phyloP scores from a whole-genome alignment of 495 filamentous ascomycete genomes.

The Aspergillus carlsbadensis region DNA sequence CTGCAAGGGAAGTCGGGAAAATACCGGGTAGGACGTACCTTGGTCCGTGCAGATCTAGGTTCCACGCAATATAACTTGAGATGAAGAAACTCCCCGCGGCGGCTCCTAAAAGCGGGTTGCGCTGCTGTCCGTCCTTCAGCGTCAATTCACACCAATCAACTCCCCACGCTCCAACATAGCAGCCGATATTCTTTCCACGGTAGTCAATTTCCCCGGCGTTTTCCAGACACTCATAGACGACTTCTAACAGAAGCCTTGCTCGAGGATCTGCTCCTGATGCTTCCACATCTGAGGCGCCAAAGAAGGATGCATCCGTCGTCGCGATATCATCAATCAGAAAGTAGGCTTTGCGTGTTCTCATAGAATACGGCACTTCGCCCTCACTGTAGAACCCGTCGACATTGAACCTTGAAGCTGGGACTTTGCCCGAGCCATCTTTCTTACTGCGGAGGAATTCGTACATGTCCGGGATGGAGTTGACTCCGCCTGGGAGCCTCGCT shows the following conservation, averaged over 20 bases:
- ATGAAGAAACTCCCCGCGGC: background rate
- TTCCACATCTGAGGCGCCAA: background rate
- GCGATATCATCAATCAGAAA: background rate
- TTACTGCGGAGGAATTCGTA: background rate
- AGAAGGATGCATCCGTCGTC: background rate
- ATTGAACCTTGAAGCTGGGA: background rate
- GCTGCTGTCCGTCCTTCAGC: background rate
- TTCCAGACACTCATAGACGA: conserved; percentile 1
- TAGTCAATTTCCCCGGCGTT: background rate
- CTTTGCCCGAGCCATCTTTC: background rate
- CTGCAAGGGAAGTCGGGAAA: no score
- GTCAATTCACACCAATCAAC: background rate
- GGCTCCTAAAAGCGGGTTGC: background rate
- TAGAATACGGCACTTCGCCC: background rate
- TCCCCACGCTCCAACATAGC: background rate
- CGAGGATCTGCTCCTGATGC: background rate
- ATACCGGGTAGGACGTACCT: no score
- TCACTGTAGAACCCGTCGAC: background rate
- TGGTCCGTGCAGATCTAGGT: background rate
- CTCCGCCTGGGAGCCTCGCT: background rate
- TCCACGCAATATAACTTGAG: background rate
- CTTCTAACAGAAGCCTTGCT: background rate
- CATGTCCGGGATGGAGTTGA: background rate
- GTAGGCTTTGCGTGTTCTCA: background rate
- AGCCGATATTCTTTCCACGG: background rate